A percentile compares a stretch with the other conserved stretches of the same genome.
These are phyloP conservation scores for Sesbania bispinosa DNA, from an alignment of 306 rosid species.

Conservation along the genomic window DNA sequence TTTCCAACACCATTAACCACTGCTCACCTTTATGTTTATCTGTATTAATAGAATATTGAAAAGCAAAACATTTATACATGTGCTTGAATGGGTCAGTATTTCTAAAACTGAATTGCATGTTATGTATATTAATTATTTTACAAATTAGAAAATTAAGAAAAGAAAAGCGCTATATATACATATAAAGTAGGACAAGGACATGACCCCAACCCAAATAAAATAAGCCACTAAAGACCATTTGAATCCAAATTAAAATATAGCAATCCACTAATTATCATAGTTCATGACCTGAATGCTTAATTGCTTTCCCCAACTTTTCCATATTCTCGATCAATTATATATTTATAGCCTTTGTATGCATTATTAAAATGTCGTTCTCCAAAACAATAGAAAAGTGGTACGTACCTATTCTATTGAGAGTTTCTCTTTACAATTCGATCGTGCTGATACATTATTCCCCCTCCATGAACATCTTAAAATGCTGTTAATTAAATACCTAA, in stretches of 20 bases:
- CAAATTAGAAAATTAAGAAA: conserved; percentile 11
- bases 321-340: conserved; percentile 10
- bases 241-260: background rate
- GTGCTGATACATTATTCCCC: conserved; percentile 16
- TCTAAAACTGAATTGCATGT: no score
- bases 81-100: no score
- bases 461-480: background rate
- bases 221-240: background rate
- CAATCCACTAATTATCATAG: background rate
- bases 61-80: no score
- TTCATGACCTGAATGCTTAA: background rate
- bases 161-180: background rate
- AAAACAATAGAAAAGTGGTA: background rate
- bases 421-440: background rate
- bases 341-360: background rate
- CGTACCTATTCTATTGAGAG: no score
- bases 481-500: background rate
- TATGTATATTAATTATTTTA: background rate
- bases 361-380: background rate
- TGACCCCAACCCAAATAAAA: conserved; percentile 8
- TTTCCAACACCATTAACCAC: no score
- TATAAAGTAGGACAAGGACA: background rate
- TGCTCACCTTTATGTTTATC: no score
- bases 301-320: conserved; percentile 5
- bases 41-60: no score